Conservation (phyloP, 2,329 filamentous ascomycete genomes). For the Ophiostoma sp. region DNA sequence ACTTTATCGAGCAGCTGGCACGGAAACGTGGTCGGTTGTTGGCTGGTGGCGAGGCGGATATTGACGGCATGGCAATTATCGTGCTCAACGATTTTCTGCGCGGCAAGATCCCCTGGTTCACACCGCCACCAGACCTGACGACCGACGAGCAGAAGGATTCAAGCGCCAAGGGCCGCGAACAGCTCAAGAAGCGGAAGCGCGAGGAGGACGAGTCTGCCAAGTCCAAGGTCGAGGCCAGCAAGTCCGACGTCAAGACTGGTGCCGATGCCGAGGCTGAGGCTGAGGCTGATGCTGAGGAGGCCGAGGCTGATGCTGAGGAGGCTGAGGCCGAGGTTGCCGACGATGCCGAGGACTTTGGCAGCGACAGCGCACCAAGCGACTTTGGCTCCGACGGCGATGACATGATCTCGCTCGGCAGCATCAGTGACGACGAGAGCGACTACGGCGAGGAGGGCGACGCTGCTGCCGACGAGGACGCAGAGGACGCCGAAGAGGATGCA, state of each 20-base stretch:
- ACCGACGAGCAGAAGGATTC: constrained; percentile 44
- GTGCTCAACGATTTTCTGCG: constrained; percentile 93
- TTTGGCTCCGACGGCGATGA: constrained; percentile 25
- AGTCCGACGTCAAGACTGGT: constrained; percentile 41
- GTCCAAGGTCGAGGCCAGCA: constrained; percentile 45
- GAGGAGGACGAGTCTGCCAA: constrained; percentile 41
- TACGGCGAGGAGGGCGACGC: constrained; percentile 18
- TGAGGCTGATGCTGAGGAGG: constrained; percentile 41
- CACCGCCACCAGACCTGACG: constrained; percentile 62
- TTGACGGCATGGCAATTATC: constrained; percentile 95
- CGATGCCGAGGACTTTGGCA: constrained; percentile 46
- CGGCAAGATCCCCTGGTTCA: constrained; percentile 96
- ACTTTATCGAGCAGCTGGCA: constrained; percentile 82
- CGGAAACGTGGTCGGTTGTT: constrained; percentile 81
- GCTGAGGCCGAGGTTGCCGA: constrained; percentile 60
- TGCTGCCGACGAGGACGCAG: constrained; percentile 16
- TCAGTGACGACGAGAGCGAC: constrained; percentile 27
- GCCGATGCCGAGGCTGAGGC: constrained; percentile 53
- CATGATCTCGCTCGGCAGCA: constrained; percentile 28
- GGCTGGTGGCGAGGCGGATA: constrained; percentile 79
- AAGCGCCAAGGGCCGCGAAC: constrained; percentile 68
- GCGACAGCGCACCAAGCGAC: constrained; percentile 37
- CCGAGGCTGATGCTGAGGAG: constrained; percentile 26
- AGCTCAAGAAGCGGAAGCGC: constrained; percentile 71
- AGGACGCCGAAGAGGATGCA: not conserved